These are phyloP conservation scores for Tuber brumale DNA, from an alignment of 495 filamentous ascomycete species.

Conservation along the genomic window DNA sequence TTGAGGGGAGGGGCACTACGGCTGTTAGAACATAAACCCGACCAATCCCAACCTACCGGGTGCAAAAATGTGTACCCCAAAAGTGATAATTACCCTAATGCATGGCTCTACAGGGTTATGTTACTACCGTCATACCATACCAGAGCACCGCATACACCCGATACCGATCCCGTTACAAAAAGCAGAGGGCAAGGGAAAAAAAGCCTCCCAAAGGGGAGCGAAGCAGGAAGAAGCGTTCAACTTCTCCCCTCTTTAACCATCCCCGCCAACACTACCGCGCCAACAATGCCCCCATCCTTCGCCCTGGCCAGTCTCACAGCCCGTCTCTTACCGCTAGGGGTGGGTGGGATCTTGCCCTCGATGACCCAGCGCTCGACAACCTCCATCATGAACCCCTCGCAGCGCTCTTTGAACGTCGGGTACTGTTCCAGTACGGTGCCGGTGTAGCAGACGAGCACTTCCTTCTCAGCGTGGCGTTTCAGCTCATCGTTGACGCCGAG, in stretches of 20 bases:
- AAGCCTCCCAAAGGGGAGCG: too few relatives aligned
- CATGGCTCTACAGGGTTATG: not conserved
- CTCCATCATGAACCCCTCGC: conserved; percentile 50
- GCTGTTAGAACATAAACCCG: not conserved
- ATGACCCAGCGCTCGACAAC: conserved; percentile 42
- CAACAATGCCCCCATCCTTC: conserved; percentile 52
- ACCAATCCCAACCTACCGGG: not conserved
- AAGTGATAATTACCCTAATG: not conserved
- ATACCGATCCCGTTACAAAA: not conserved
- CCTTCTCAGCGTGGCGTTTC: conserved; percentile 3
- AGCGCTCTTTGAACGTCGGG: conserved; percentile 50
- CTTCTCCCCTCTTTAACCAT: conserved; percentile 42
- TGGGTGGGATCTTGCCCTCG: not conserved
- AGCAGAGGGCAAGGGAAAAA: not conserved
- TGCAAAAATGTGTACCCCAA: not conserved
- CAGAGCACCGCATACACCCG: not conserved
- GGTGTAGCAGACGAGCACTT: conserved; percentile 49
- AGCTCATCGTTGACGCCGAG: conserved; percentile 30
- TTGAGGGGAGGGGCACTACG: not conserved
- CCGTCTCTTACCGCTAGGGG: conserved; percentile 17
- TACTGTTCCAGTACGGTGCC: conserved; percentile 59
- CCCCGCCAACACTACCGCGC: conserved; percentile 54
- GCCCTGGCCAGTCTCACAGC: conserved; percentile 49
- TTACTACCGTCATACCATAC: not conserved
- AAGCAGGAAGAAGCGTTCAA: not conserved